Base-by-base conservation (phyloP, 2,329 filamentous ascomycete genomes). In the Trichophyton simii region DNA sequence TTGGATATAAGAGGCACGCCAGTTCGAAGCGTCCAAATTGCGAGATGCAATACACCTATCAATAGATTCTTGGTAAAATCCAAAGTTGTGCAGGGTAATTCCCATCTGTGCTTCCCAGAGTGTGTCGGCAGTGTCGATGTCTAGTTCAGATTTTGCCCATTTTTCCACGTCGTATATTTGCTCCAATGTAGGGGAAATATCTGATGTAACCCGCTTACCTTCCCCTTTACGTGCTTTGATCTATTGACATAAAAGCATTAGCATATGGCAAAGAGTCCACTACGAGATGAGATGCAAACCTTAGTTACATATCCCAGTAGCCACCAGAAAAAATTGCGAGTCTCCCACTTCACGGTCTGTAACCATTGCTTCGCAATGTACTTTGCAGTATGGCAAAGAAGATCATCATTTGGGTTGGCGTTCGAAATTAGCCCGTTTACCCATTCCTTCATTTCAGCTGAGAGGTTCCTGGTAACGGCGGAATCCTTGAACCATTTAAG, bases 401-500 rank as follows among this genome's bases (percentile, higher is more conserved):
- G 61, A 63, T 69, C 68, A 60, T 68, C 68, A 59, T 68, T 67
- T 18, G 63, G 65, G 3, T 65, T 63, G 1, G 64, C 66, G 55
- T 67, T 68, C 3, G 67, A 68, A 22, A 65, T 69, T 50, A 69
- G 61, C 31, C 64, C 67, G 55, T 67, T 68, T 9, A 69, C 64
- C 67, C 67, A 69, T 57, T 64, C 57, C 1, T 42, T 63, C 52
- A 68, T 61, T 5, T 66, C 63, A n/a, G 64, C 62, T 2, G 67
- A 60, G 13, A 69, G 57, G 1, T 63, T 66, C 57, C 67, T 68
- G 8, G 65, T 66, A 42, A 69, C 66, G 5, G 67, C 67, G n/a
- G 68, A 68, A 60, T 69, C 66, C 42, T 66, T 68, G 25, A 69
- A 64, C 67, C 68, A 69, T 48, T 65, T 67, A 50, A 68, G 57